phyloP scores from a whole-genome alignment of 345 rosid species.

The Gossypium mustelinum region DNA sequence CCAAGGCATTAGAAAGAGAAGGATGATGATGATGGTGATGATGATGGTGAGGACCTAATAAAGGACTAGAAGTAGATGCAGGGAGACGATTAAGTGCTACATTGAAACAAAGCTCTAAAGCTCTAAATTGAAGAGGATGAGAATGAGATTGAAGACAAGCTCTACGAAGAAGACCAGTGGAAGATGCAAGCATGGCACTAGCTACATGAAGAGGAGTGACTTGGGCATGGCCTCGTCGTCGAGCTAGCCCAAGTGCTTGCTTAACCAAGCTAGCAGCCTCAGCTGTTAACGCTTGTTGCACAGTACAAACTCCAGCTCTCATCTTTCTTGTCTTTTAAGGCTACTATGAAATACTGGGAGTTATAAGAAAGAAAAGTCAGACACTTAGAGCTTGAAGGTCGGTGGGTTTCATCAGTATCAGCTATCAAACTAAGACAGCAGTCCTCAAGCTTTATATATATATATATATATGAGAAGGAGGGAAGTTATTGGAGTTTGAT shows the following conservation, averaged over 20 bases:
- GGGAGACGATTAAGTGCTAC: constrained; percentile 79
- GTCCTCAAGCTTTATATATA: background rate
- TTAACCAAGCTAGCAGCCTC: constrained; percentile 57
- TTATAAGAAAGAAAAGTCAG: background rate
- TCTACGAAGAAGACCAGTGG: constrained; percentile 50
- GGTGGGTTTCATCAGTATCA: constrained; percentile 1
- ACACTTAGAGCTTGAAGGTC: constrained; percentile 9
- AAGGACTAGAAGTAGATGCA: constrained; percentile 52
- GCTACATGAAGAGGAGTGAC: constrained; percentile 79
- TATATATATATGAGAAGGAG: background rate
- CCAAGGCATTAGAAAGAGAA: constrained; percentile 63
- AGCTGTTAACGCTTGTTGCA: constrained; percentile 52
- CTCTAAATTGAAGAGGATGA: constrained; percentile 74
- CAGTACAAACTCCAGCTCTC: constrained; percentile 58
- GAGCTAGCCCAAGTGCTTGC: constrained; percentile 59
- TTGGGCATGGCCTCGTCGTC: constrained; percentile 66
- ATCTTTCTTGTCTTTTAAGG: constrained; percentile 17
- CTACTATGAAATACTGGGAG: background rate
- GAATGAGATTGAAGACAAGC: constrained; percentile 68
- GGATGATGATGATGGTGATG: constrained; percentile 29
- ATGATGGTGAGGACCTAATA: constrained; percentile 37
- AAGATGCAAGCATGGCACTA: constrained; percentile 56
- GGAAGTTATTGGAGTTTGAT: background rate
- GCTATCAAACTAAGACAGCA: background rate
- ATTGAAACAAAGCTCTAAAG: constrained; percentile 70